phyloP scores from a whole-genome alignment of 2,329 filamentous ascomycete genomes.

The Macrophomina pseudophaseolina region DNA sequence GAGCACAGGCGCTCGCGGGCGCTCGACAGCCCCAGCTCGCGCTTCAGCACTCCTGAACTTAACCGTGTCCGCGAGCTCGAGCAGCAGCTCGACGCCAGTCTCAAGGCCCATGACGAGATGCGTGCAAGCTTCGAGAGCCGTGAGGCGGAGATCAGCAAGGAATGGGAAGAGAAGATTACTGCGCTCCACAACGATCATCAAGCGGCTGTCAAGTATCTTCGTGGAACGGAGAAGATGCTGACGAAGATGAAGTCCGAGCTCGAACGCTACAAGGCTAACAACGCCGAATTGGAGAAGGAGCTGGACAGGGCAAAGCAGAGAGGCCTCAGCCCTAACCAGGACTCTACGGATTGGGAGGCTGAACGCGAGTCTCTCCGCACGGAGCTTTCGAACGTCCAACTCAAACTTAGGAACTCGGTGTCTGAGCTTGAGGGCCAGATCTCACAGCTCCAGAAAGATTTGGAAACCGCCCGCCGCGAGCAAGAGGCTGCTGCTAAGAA shows the following conservation, averaged over 20 bases:
- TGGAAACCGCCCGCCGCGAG: conserved; percentile 68
- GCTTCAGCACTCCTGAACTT: conserved; percentile 79
- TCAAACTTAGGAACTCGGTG: conserved; percentile 69
- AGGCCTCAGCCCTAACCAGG: conserved; percentile 45
- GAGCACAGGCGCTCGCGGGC: conserved; percentile 73
- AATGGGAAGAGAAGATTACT: conserved; percentile 89
- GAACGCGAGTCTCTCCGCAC: conserved; percentile 72
- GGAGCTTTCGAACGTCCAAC: conserved; percentile 72
- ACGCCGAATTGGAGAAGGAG: conserved; percentile 80
- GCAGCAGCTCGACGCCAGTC: conserved; percentile 77
- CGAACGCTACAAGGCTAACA: conserved; percentile 87
- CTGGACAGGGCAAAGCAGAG: conserved; percentile 62
- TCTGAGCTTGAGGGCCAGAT: conserved; percentile 74
- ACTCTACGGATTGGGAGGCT: conserved; percentile 70
- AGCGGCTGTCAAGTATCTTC: conserved; percentile 96
- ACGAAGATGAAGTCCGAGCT: conserved; percentile 98
- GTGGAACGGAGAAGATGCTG: conserved; percentile 98
- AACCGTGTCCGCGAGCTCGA: conserved; percentile 83
- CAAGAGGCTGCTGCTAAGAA: conserved; percentile 67
- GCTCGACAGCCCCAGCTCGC: conserved; percentile 73
- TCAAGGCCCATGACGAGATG: conserved; percentile 84
- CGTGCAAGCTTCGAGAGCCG: conserved; percentile 77
- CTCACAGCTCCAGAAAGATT: conserved; percentile 68
- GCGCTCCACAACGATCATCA: conserved; percentile 98
- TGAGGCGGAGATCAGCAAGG: conserved; percentile 82